These are phyloP conservation scores for Umbelopsis sp. DNA, from an alignment of 371 early-diverging fungal species.

Conservation along the genomic window DNA sequence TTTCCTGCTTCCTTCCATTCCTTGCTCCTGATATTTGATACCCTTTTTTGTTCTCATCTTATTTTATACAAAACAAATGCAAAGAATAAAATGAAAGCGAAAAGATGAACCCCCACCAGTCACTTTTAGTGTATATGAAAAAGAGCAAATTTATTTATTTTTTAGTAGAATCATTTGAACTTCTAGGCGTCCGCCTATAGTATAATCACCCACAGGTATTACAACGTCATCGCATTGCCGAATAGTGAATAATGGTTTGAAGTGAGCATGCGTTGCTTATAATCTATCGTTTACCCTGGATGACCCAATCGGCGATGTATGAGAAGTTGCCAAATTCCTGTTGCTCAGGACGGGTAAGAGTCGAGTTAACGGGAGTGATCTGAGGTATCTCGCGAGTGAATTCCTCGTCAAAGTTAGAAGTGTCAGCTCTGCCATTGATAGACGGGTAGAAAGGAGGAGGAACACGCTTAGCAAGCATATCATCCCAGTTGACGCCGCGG, in stretches of 20 bases:
- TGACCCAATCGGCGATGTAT: conserved; percentile 89
- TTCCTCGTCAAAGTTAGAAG: conserved; percentile 95
- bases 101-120: neutral
- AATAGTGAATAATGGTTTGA: neutral
- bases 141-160: neutral
- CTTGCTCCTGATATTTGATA: conserved; percentile 10
- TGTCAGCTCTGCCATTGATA: conserved; percentile 78
- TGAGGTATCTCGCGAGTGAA: conserved; percentile 90
- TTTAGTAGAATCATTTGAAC: no score
- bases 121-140: neutral
- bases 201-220: neutral
- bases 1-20: neutral
- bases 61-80: neutral
- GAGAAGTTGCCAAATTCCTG: conserved; percentile 91
- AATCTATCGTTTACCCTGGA: conserved; percentile 17
- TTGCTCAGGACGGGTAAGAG: conserved; percentile 81
- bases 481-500: conserved; percentile 92
- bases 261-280: neutral
- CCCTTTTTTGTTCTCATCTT: conserved; percentile 13
- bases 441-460: conserved; percentile 90
- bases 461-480: conserved; percentile 78
- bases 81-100: neutral
- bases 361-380: conserved; percentile 84
- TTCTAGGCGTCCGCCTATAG: no score
- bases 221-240: neutral